A percentile compares a stretch with the other conserved stretches of the same genome.
These are phyloP conservation scores for Periglandula ipomoeae DNA, from an alignment of 2,329 filamentous ascomycete genomes.

Conservation along the genomic window DNA sequence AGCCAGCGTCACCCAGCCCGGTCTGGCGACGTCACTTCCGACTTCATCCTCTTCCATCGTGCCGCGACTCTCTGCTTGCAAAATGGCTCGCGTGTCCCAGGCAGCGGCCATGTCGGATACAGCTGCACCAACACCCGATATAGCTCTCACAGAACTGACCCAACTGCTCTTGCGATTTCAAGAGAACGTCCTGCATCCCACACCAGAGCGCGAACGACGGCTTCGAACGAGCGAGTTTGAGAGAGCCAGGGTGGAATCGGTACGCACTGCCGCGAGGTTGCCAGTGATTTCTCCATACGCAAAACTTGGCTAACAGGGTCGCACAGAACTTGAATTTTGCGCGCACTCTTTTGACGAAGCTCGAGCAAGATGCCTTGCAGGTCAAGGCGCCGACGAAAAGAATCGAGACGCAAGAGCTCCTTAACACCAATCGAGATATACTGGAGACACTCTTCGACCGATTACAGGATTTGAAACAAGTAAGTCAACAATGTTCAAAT, in stretches of 20 bases:
- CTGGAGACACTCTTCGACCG: slow-evolving; percentile 58
- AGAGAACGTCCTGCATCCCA: slow-evolving; percentile 52
- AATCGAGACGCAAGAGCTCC: slow-evolving; percentile 51
- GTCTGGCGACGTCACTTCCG: not conserved
- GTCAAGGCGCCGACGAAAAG: slow-evolving; percentile 50
- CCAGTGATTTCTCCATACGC: not conserved
- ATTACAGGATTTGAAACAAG: slow-evolving; percentile 58
- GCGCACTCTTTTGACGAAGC: slow-evolving; percentile 54
- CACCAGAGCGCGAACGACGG: slow-evolving; percentile 47
- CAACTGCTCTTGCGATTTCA: slow-evolving; percentile 59
- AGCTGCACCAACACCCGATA: slow-evolving; percentile 16
- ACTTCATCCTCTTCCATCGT: not conserved
- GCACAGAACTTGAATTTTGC: slow-evolving; percentile 63
- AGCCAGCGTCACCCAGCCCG: not conserved
- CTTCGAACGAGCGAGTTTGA: slow-evolving; percentile 57
- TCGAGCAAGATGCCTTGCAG: slow-evolving; percentile 59
- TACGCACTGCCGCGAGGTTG: slow-evolving; percentile 26
- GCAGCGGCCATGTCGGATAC: not conserved
- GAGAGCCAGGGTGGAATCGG: slow-evolving; percentile 34
- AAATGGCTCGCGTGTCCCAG: slow-evolving; percentile 1
- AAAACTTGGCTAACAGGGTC: not conserved
- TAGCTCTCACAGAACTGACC: slow-evolving; percentile 41
- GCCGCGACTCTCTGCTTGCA: not conserved
- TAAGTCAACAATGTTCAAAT: slow-evolving; percentile 20
- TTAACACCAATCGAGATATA: slow-evolving; percentile 55